phyloP scores from a whole-genome alignment of 1,284 basidiomycete species.

The Cryptococcus sp. region DNA sequence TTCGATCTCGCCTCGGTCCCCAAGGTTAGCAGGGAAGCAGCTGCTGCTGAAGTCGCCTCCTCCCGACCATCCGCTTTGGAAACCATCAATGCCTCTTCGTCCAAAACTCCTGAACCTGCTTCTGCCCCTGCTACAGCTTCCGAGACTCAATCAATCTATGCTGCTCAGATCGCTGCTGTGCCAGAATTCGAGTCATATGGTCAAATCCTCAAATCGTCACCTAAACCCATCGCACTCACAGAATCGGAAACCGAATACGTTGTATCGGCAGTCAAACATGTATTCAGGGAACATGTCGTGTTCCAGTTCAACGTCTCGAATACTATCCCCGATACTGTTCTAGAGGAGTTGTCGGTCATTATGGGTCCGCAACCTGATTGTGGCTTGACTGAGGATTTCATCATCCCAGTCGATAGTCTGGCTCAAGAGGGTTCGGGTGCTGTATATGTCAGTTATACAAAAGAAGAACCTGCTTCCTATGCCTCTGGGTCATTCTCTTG shows the following conservation, averaged over 20 bases:
- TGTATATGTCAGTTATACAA: slow-evolving; percentile 92
- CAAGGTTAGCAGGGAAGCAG: slow-evolving; percentile 84
- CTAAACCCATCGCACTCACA: slow-evolving; percentile 77
- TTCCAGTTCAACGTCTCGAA: slow-evolving; percentile 99
- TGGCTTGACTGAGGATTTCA: slow-evolving; percentile 88
- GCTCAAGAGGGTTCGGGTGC: slow-evolving; percentile 68
- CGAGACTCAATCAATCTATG: slow-evolving; percentile 80
- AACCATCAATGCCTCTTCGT: slow-evolving; percentile 56
- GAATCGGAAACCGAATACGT: slow-evolving; percentile 99
- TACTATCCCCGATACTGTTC: slow-evolving; percentile 94
- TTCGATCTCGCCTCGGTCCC: slow-evolving; percentile 80
- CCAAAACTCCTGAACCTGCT: slow-evolving; percentile 56
- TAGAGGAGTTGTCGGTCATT: slow-evolving; percentile 92
- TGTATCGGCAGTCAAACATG: slow-evolving; percentile 92
- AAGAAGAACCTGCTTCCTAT: slow-evolving; percentile 71
- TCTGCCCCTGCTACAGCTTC: slow-evolving; percentile 65
- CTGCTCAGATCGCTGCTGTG: slow-evolving; percentile 75
- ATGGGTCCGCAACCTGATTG: slow-evolving; percentile 75
- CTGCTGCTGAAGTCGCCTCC: slow-evolving; percentile 69
- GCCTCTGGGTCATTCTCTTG: slow-evolving; percentile 82
- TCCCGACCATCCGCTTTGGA: slow-evolving; percentile 77
- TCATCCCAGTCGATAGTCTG: slow-evolving; percentile 75
- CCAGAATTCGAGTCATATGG: slow-evolving; percentile 86
- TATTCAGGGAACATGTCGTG: slow-evolving; percentile 92
- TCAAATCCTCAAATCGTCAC: slow-evolving; percentile 77